These are phyloP conservation scores for Aristolochia fimbriata DNA, from an alignment of 164 flowering plant genomes.

Conservation along the genomic window DNA sequence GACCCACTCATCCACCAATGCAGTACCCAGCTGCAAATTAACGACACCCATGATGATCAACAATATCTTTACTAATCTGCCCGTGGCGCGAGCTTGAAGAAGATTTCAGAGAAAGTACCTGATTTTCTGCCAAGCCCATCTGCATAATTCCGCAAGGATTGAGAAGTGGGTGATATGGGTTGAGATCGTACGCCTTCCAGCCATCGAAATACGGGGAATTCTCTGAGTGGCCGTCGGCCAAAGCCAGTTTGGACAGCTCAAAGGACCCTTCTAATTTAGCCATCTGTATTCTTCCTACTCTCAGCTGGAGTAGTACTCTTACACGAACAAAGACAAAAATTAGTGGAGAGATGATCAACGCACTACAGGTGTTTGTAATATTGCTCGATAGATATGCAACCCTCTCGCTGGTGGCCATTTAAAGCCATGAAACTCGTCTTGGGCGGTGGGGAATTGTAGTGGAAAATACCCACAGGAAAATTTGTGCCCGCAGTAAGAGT, in stretches of 20 bases:
- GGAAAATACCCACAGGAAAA: too few relatives aligned
- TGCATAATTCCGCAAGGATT: slow-evolving; percentile 57
- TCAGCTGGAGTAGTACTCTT: not conserved
- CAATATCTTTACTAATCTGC: too few relatives aligned
- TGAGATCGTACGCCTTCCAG: slow-evolving; percentile 28
- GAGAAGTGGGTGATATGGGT: slow-evolving; percentile 31
- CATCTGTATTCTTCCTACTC: not conserved
- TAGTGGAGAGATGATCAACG: too few relatives aligned
- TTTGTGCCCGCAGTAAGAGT: not conserved
- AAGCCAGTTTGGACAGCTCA: slow-evolving; percentile 7
- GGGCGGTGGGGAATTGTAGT: too few relatives aligned
- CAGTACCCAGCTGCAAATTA: slow-evolving; percentile 18
- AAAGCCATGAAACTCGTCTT: too few relatives aligned
- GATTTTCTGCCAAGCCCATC: slow-evolving; percentile 65
- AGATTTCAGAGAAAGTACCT: slow-evolving; percentile 16
- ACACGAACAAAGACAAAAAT: too few relatives aligned
- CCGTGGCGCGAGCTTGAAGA: too few relatives aligned
- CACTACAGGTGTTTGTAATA: too few relatives aligned
- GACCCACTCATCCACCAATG: slow-evolving; percentile 20
- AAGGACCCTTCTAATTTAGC: not conserved
- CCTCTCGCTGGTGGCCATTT: too few relatives aligned
- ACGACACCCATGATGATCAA: too few relatives aligned
- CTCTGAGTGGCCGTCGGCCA: slow-evolving; percentile 14
- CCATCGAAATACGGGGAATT: slow-evolving; percentile 52
- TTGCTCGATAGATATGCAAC: too few relatives aligned